Conservation (phyloP, 2,329 filamentous ascomycete species). For the Berkeleyomyces rouxiae region DNA sequence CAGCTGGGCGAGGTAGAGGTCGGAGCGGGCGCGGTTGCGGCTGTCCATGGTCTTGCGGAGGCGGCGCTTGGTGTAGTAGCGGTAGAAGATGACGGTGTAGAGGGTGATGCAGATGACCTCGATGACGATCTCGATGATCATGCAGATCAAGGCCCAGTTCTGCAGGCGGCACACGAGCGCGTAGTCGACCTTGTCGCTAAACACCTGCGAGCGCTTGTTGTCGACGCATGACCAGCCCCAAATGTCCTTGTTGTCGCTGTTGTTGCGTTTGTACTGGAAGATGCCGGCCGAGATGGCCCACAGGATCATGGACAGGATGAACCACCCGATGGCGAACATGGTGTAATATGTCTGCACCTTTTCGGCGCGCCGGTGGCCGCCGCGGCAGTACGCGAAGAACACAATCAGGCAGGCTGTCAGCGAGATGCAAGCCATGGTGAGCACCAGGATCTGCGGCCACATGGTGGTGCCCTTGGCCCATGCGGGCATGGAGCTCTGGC, state of each 20-base stretch:
- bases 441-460: slow-evolving; percentile 80
- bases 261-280: slow-evolving; percentile 62
- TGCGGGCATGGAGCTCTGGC: slow-evolving; percentile 63
- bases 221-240: slow-evolving; percentile 98
- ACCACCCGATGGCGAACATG: slow-evolving; percentile 81
- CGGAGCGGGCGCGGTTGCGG: slow-evolving; percentile 82
- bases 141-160: slow-evolving; percentile 93
- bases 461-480: slow-evolving; percentile 67
- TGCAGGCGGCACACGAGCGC: slow-evolving; percentile 79
- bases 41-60: slow-evolving; percentile 94
- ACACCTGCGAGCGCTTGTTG: slow-evolving; percentile 65
- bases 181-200: slow-evolving; percentile 69
- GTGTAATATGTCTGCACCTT: slow-evolving; percentile 94
- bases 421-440: slow-evolving; percentile 65
- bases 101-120: slow-evolving; percentile 82
- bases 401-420: slow-evolving; percentile 63
- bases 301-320: slow-evolving; percentile 81
- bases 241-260: slow-evolving; percentile 61
- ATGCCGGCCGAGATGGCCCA: slow-evolving; percentile 78
- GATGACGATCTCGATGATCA: slow-evolving; percentile 89
- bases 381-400: slow-evolving; percentile 72
- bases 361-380: slow-evolving; percentile 75
- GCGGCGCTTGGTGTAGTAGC: slow-evolving; percentile 90
- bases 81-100: slow-evolving; percentile 91
- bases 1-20: slow-evolving; percentile 81